Evolutionary conservation across 495 filamentous ascomycete genomes (phyloP).

Genomic region (Parmelia sp.): DNA sequence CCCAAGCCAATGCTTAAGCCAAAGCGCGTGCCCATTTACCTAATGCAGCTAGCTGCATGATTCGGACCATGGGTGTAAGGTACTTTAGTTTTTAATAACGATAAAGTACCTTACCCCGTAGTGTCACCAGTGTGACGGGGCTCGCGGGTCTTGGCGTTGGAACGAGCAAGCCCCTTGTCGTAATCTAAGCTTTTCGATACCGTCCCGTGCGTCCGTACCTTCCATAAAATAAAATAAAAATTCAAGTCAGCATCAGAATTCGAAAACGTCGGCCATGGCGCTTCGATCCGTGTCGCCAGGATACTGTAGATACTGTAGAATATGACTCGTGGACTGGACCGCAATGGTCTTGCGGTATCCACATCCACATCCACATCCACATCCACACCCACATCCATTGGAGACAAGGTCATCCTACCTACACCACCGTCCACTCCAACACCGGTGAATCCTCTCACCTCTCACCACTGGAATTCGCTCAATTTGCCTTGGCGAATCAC

Average conservation of each 20-base stretch:
- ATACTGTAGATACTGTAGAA: neutral
- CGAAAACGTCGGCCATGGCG: slow-evolving; percentile 10
- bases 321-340: slow-evolving; percentile 21
- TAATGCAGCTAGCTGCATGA: slow-evolving; percentile 4
- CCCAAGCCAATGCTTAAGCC: too few species aligned
- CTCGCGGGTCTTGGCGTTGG: too few species aligned
- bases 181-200: too few species aligned
- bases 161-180: too few species aligned
- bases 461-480: slow-evolving; percentile 68
- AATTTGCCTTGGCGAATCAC: slow-evolving; percentile 60
- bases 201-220: too few species aligned
- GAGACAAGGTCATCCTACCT: slow-evolving; percentile 11
- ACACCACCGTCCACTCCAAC: slow-evolving; percentile 8
- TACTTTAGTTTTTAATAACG: neutral
- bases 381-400: too few species aligned
- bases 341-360: slow-evolving; percentile 13
- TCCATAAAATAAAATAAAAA: too few species aligned
- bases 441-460: slow-evolving; percentile 18
- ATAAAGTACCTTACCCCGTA: too few species aligned
- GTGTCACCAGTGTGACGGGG: too few species aligned
- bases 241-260: slow-evolving; percentile 1
- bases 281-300: neutral
- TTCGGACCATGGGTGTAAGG: too few species aligned
- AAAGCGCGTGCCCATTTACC: slow-evolving; percentile 9
- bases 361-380: too few species aligned